Evolutionary conservation across 2,329 filamentous ascomycete genomes (phyloP).

Genomic region (Aspergillus vadensis): DNA sequence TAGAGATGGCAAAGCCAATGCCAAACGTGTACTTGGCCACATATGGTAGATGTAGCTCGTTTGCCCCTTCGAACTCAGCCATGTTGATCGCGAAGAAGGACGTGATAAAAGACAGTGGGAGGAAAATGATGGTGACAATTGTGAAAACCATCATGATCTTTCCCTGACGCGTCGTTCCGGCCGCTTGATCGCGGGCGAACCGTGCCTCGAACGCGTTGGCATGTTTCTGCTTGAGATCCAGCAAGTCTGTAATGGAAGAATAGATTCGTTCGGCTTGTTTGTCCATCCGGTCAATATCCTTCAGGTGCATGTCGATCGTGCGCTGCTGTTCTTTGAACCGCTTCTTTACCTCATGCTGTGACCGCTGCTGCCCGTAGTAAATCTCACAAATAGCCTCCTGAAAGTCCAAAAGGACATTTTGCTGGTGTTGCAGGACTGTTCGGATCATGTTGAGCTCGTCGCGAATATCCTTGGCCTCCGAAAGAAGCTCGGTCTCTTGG

Average conservation of each 20-base stretch:
- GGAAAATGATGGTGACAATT: conserved; percentile 60
- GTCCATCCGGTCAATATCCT: conserved; percentile 66
- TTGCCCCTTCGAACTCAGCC: conserved; percentile 42
- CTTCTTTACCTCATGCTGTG: conserved; percentile 54
- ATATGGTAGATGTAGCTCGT: conserved; percentile 49
- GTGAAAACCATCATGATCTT: conserved; percentile 63
- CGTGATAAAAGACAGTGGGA: conserved; percentile 58
- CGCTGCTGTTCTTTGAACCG: conserved; percentile 60
- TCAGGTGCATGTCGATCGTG: conserved; percentile 58
- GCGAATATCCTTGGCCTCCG: conserved; percentile 67
- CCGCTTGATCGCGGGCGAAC: conserved; percentile 59
- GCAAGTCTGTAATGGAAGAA: conserved; percentile 60
- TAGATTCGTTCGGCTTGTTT: conserved; percentile 64
- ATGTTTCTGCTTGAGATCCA: conserved; percentile 70
- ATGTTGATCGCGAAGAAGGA: conserved; percentile 60
- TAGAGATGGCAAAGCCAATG: conserved; percentile 56
- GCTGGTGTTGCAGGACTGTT: conserved; percentile 42
- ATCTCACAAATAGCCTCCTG: conserved; percentile 41
- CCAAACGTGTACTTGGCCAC: conserved; percentile 60
- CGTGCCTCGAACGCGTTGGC: conserved; percentile 68
- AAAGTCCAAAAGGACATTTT: conserved; percentile 38
- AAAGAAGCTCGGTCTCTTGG: conserved; percentile 61
- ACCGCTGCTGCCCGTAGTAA: conserved; percentile 35
- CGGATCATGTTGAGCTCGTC: conserved; percentile 67
- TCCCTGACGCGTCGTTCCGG: conserved; percentile 59